Base-by-base conservation (phyloP, 331 rosid species). In the Arachis monticola region DNA sequence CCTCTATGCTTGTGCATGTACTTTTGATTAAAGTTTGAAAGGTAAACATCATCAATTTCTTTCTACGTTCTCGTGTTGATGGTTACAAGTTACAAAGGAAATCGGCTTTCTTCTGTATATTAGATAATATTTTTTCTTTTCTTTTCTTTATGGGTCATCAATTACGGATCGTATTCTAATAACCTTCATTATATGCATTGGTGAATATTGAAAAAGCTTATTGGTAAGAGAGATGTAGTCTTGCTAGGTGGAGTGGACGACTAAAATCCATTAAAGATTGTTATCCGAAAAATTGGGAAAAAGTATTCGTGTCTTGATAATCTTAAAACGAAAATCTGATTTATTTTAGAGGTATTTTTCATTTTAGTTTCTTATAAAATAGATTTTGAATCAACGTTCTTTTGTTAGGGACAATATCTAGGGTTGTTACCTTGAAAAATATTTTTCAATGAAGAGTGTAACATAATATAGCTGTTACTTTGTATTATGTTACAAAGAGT, bases 1-100 rank as follows among this genome's bases (percentile, higher is more conserved):
- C 62, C 60, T 40, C 71, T 77, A 60, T 75, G 76, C 67, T 42
- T 7, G 48, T 53, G 60, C 67, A 31, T 64, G 65, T 69, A 55
- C 40, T 56, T 79, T 55, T 60, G 27, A n/a, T 60, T 52, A 73
- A 22, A 66, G 67, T 53, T 38, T 79, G 78, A 66, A 64, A 48
- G 45, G 10, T 56, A 44, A 9, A 41, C 60, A 38, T 68, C 10
- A 50, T 69, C 64, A 57, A 6, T 69, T 80, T 45, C 61, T 62
- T 44, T 61, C 46, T 7, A 13, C 58, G 5, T 41, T 7, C 57
- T 17, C 10, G 30, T 42, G 40, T 56, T 70, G 65, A 53, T 70
- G 53, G 35, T 56, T 30, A 38, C 30, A 68, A 42, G 5, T 38
- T 38, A 38, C 41, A 38, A 41, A 27, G 61, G 70, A 27, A 27